Base-by-base conservation (phyloP, 805 yeast species). In the Wickerhamiella brachini region DNA sequence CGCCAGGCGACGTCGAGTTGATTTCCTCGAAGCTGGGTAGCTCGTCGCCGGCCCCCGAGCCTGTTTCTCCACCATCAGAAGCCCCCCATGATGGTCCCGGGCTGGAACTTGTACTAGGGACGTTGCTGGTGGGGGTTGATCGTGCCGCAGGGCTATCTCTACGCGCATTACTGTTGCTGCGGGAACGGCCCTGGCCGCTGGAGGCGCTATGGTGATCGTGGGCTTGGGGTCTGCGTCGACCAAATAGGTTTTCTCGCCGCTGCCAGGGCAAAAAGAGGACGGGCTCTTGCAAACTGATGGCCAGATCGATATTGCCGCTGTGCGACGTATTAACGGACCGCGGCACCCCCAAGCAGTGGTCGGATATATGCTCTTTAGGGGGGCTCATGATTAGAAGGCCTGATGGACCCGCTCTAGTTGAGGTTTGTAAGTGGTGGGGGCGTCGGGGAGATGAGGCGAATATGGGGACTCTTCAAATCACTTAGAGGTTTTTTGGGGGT, bases 341-440 rank as follows among this genome's bases (percentile, higher is more conserved):
- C 3, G 69, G 69, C 44, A 48, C 55, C 22, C 68, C 68, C 34
- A 59, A 29, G 49, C 67, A 63, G 57, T 52, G 58, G 46, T 59
- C 44, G 49, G 51, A 54, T 41, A 58, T 52, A 48, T 54, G 50
- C 39, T 42, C 37, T 8, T 21, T 45, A 23, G 39, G 47, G 38
- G 22, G 37, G 38, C 44, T 20, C 41, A 37, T 37, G 41, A n/a
- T n/a, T n/a, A n/a, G n/a, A n/a, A n/a, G n/a, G n/a, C n/a, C n/a
- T n/a, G n/a, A n/a, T n/a, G n/a, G n/a, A n/a, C n/a, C n/a, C n/a
- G n/a, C n/a, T n/a, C n/a, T n/a, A n/a, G n/a, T n/a, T n/a, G n/a
- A n/a, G n/a, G n/a, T n/a, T n/a, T n/a, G n/a, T n/a, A n/a, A n/a
- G n/a, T n/a, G n/a, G n/a, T n/a, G n/a, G n/a, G n/a, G n/a, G n/a